Conservation (phyloP, 139 green algal genomes). For the Ettlia oleoabundans region DNA sequence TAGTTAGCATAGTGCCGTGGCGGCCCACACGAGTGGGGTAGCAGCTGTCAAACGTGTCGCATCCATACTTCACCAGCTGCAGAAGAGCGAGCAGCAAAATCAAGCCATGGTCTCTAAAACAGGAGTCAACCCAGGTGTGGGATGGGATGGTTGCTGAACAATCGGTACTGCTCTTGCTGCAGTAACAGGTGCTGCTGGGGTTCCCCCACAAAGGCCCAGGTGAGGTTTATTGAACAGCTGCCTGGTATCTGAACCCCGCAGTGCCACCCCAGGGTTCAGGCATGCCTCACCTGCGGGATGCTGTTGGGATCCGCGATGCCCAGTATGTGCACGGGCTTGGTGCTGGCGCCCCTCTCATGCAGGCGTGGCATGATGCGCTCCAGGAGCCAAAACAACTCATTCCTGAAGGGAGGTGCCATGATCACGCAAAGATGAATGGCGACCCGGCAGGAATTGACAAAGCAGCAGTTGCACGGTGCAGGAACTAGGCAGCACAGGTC, state of each 20-base stretch:
- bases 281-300: constrained; percentile 33
- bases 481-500: too few relatives aligned
- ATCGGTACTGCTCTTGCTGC: background rate
- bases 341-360: constrained; percentile 15
- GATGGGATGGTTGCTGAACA: background rate
- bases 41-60: constrained; percentile 57
- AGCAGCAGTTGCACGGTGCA: too few relatives aligned
- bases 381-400: constrained; percentile 54
- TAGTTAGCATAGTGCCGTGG: constrained; percentile 48
- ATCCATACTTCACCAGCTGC: constrained; percentile 31
- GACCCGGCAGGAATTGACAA: background rate
- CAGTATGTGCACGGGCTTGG: constrained; percentile 57
- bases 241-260: too few relatives aligned
- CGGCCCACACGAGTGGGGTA: constrained; percentile 52
- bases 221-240: too few relatives aligned
- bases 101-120: too few relatives aligned
- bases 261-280: background rate
- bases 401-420: background rate
- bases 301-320: constrained; percentile 56
- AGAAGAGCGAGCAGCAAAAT: too few relatives aligned
- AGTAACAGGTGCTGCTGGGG: background rate
- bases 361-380: constrained; percentile 48
- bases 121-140: too few relatives aligned
- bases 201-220: background rate
- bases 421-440: background rate